Base-by-base conservation (phyloP, 2,329 filamentous ascomycete species). In the Colletotrichum lentis region DNA sequence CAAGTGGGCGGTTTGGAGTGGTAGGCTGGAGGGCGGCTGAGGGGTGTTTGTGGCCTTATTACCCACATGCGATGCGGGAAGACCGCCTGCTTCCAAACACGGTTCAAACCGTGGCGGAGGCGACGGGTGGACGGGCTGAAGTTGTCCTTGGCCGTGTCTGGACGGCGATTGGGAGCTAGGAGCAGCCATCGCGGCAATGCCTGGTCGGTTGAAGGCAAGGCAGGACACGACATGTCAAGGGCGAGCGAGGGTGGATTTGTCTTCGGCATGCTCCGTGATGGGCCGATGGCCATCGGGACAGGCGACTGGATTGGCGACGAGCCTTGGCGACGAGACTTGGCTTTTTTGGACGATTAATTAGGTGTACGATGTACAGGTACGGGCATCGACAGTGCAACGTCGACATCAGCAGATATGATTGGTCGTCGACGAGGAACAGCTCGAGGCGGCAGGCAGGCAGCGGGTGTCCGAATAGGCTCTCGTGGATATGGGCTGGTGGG, bases 41-140 rank as follows among this genome's bases (percentile, higher is more conserved):
- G 60, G 52, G 27, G 5, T 27, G 27, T 27, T 65, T 65, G 60
- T 68, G 65, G 65, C 55, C 65, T 68, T 55, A 65, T 68, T 65
- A 68, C 65, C 65, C 65, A 68, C 62, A 58, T 56, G 43, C 7
- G 49, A 18, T 52, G 55, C 65, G 49, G 49, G 49, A 65, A 55
- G 41, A 27, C 54, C 65, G 65, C 55, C 65, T 60, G 65, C 62
- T 68, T 68, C 65, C 62, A 68, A 68, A 68, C 65, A 55, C 49
- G 47, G 62, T 55, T 62, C 65, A 68, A 65, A 68, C 65, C 44
- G 50, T 54, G 35, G 47, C 61, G 53, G 50, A 64, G 53, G 64
- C 54, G 41, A 49, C 47, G 49, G 35, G 10, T 31, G 20, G 41
- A 60, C 27, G 41, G 55, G 43, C 55, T 58, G 24, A 47, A n/a